phyloP scores from a whole-genome alignment of 768 basidiomycete species.

The Russula sp. region DNA sequence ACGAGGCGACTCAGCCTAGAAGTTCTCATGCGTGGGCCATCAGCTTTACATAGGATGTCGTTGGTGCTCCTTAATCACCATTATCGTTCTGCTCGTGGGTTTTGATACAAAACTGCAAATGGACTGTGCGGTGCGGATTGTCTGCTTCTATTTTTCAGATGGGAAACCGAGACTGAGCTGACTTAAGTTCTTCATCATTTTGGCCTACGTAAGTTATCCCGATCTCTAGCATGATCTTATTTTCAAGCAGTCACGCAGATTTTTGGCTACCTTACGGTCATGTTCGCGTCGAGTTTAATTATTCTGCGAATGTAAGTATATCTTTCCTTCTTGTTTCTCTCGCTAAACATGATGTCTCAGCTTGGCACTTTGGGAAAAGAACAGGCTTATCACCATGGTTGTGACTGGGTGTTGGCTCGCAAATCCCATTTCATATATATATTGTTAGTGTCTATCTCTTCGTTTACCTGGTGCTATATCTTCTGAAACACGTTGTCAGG shows the following conservation, averaged over 20 bases:
- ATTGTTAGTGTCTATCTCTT: background rate
- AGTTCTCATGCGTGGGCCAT: background rate
- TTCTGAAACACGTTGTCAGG: background rate
- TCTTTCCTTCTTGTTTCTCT: no score
- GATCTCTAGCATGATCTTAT: background rate
- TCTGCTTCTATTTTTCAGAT: background rate
- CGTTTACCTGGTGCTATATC: background rate
- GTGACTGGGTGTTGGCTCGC: background rate
- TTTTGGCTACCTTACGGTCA: constrained; percentile 1
- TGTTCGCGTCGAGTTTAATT: constrained; percentile 7
- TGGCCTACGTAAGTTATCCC: no score
- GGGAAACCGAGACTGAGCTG: no score
- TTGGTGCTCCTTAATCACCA: background rate
- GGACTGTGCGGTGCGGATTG: background rate
- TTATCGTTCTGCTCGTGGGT: background rate
- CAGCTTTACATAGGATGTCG: background rate
- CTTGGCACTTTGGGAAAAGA: background rate
- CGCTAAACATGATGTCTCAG: background rate
- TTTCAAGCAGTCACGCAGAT: background rate
- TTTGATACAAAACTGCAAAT: background rate
- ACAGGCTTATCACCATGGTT: background rate
- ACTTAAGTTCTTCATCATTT: background rate
- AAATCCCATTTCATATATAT: background rate
- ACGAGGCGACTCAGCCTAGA: background rate
- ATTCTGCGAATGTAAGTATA: constrained; percentile 4